phyloP scores from a whole-genome alignment of 805 yeast genomes.

The Ogataea ganodermae region DNA sequence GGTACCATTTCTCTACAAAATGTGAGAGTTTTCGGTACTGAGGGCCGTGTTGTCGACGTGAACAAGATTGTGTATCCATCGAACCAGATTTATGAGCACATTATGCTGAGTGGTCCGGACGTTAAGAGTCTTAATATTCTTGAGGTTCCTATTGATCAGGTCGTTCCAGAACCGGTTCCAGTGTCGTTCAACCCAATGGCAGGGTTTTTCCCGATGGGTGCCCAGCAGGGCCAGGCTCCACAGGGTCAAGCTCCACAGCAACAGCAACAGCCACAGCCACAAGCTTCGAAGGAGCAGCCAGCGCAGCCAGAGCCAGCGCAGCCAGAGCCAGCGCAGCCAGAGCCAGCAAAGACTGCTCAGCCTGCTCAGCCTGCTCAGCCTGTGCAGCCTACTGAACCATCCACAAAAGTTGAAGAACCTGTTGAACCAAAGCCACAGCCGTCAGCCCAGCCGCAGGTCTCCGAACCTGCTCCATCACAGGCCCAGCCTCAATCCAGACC shows the following conservation, averaged over 20 bases:
- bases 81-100: slow-evolving; percentile 67
- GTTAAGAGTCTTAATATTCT: slow-evolving; percentile 86
- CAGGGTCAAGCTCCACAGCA: slow-evolving; percentile 10
- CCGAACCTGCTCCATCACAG: neutral
- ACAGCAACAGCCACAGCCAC: slow-evolving; percentile 8
- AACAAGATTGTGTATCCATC: slow-evolving; percentile 70
- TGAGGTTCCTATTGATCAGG: slow-evolving; percentile 67
- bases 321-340: slow-evolving; percentile 2
- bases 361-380: neutral
- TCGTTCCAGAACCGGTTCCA: slow-evolving; percentile 53
- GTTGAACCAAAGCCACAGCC: slow-evolving; percentile 2
- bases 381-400: neutral
- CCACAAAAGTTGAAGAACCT: neutral
- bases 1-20: slow-evolving; percentile 82
- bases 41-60: slow-evolving; percentile 78
- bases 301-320: slow-evolving; percentile 11
- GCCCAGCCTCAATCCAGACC: slow-evolving; percentile 2
- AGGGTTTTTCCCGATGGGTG: slow-evolving; percentile 22
- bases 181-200: slow-evolving; percentile 26
- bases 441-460: slow-evolving; percentile 3
- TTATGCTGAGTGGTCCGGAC: slow-evolving; percentile 88
- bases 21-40: slow-evolving; percentile 88
- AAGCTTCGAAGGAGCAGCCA: slow-evolving; percentile 19
- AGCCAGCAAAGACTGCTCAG: slow-evolving; percentile 2
- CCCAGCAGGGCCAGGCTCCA: slow-evolving; percentile 17